phyloP scores from a whole-genome alignment of 352 stramenopile genomes.

The Phytophthora citrophthora region DNA sequence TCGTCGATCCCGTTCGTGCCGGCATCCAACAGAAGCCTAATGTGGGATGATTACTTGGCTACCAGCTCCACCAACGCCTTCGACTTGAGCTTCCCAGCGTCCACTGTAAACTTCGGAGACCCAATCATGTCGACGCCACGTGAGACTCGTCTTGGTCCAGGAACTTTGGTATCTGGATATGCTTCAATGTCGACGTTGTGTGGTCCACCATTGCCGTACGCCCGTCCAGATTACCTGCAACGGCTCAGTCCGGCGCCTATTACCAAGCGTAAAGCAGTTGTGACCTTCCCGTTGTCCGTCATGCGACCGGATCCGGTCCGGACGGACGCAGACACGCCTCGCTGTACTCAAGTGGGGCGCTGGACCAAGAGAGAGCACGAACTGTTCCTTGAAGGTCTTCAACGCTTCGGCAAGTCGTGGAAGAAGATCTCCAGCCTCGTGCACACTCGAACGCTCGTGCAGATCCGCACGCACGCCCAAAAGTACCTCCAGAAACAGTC shows the following conservation, averaged over 20 bases:
- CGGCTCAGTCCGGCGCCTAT: conserved; percentile 13
- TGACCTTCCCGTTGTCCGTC: conserved; percentile 8
- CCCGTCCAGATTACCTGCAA: conserved; percentile 2
- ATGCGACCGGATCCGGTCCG: conserved; percentile 5
- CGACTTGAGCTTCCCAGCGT: conserved; percentile 20
- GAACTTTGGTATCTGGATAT: conserved; percentile 3
- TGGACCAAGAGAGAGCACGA: conserved; percentile 92
- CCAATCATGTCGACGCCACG: conserved; percentile 1
- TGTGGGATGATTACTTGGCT: conserved; percentile 35
- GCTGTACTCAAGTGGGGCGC: conserved; percentile 61
- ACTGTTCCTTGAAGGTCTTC: conserved; percentile 87
- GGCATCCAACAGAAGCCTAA: conserved; percentile 8
- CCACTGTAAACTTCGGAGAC: conserved; percentile 9
- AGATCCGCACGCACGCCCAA: conserved; percentile 97
- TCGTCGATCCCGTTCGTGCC: conserved; percentile 19
- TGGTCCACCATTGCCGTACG: conserved; percentile 15
- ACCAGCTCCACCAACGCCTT: conserved; percentile 3
- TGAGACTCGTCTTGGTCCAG: conserved; percentile 6
- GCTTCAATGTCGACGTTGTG: conserved; percentile 9
- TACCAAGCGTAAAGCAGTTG: conserved; percentile 17
- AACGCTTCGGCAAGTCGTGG: conserved; percentile 91
- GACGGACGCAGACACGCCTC: conserved; percentile 2
- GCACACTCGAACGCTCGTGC: conserved; percentile 86
- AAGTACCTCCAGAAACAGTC: conserved; percentile 95
- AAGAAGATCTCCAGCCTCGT: conserved; percentile 90